Conservation (phyloP, 2,329 filamentous ascomycete genomes). For the Hypoxylon sp. region DNA sequence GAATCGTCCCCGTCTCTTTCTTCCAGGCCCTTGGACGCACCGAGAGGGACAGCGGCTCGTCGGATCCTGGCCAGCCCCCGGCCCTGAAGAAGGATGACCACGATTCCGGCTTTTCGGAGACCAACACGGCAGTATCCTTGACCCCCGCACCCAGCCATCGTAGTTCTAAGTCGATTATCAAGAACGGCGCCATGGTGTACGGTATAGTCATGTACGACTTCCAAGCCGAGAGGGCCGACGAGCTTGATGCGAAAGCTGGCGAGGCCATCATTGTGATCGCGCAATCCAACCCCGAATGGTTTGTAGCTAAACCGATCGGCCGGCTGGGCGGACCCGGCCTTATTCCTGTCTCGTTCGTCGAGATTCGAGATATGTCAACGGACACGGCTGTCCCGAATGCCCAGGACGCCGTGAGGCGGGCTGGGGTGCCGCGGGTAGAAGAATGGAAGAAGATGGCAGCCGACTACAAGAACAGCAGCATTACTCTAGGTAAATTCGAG, state of each 20-base stretch:
- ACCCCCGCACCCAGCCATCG: conserved; percentile 53
- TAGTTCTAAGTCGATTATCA: conserved; percentile 60
- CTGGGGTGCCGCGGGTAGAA: conserved; percentile 92
- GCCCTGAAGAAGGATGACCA: conserved; percentile 73
- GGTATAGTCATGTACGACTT: conserved; percentile 98
- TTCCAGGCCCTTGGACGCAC: conserved; percentile 94
- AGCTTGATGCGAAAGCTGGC: conserved; percentile 91
- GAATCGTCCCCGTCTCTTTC: conserved; percentile 91
- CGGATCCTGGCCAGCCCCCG: conserved; percentile 61
- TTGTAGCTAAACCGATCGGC: conserved; percentile 98
- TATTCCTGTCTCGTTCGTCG: conserved; percentile 95
- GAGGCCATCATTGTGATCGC: conserved; percentile 99
- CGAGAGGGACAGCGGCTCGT: conserved; percentile 84
- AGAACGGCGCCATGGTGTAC: conserved; percentile 86
- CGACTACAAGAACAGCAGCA: conserved; percentile 99
- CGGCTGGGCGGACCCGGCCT: conserved; percentile 92
- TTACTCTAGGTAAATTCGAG: conserved; percentile 91
- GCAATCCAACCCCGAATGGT: conserved; percentile 98
- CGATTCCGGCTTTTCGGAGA: conserved; percentile 88
- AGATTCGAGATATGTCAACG: conserved; percentile 92
- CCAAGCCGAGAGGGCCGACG: conserved; percentile 91
- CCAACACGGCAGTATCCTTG: conserved; percentile 43
- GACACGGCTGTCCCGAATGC: conserved; percentile 84
- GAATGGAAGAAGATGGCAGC: conserved; percentile 99
- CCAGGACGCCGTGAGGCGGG: conserved; percentile 82